These are phyloP conservation scores for Pleurotus salmoneostramineus DNA, from an alignment of 768 basidiomycete species.

Conservation along the genomic window DNA sequence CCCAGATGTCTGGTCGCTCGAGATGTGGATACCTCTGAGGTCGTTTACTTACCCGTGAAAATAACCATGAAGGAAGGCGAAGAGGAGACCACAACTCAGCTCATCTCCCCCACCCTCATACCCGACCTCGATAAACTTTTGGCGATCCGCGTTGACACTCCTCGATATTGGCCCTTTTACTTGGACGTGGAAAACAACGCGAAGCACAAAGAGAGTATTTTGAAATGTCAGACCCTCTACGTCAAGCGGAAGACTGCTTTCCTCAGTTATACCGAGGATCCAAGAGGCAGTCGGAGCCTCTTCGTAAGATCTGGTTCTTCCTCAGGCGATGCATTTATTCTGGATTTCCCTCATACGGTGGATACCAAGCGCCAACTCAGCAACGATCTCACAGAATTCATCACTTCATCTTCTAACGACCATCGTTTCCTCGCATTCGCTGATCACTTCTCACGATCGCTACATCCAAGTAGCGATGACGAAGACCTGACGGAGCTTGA, in stretches of 20 bases:
- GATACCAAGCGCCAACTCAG: conserved; percentile 64
- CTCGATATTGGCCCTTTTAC: conserved; percentile 92
- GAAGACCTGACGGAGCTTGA: conserved; percentile 49
- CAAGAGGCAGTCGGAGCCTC: conserved; percentile 86
- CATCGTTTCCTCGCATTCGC: conserved; percentile 77
- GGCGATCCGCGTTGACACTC: conserved; percentile 87
- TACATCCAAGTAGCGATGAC: conserved; percentile 34
- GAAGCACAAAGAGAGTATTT: conserved; percentile 63
- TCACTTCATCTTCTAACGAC: conserved; percentile 84
- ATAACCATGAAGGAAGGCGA: conserved; percentile 71
- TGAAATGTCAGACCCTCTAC: conserved; percentile 78
- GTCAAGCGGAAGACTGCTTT: conserved; percentile 93
- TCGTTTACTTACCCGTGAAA: conserved; percentile 91
- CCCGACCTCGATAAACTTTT: conserved; percentile 81
- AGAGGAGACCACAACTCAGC: conserved; percentile 61
- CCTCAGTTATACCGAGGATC: conserved; percentile 91
- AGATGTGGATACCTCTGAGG: conserved; percentile 88
- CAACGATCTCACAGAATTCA: conserved; percentile 78
- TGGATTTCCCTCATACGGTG: conserved; percentile 80
- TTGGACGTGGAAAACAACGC: conserved; percentile 71
- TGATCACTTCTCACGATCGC: conserved; percentile 60
- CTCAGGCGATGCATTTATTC: conserved; percentile 76
- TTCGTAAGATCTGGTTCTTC: conserved; percentile 87
- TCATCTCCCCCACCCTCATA: conserved; percentile 91
- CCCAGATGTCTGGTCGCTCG: conserved; percentile 89